Evolutionary conservation across 768 basidiomycete species (phyloP).

Genomic region (Mycena haematopus): DNA sequence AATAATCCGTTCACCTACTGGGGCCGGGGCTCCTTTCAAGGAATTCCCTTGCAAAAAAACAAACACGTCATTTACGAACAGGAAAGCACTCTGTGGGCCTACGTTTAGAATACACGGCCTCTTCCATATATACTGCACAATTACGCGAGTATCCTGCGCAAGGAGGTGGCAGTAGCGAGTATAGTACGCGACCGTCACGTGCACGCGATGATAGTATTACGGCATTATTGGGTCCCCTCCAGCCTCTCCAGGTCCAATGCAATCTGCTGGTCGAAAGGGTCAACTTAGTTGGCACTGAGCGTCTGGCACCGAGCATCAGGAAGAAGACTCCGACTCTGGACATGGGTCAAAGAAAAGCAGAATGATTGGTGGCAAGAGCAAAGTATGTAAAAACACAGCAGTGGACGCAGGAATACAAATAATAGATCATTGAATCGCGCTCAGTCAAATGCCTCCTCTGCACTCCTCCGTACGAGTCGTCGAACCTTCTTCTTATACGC

Average conservation of each 20-base stretch:
- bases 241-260: too few relatives aligned
- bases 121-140: neutral
- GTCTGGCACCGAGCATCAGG: neutral
- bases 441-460: slow-evolving; percentile 88
- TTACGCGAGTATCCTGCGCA: neutral
- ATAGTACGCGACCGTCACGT: neutral
- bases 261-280: neutral
- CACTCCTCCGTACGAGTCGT: slow-evolving; percentile 82
- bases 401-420: slow-evolving; percentile 20
- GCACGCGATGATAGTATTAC: neutral
- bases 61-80: neutral
- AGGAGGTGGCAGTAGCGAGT: neutral
- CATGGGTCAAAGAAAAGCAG: neutral
- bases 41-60: slow-evolving; percentile 36
- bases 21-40: slow-evolving; percentile 36
- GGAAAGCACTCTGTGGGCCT: slow-evolving; percentile 1
- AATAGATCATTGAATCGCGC: slow-evolving; percentile 20
- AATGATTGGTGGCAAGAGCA: slow-evolving; percentile 8
- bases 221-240: too few relatives aligned
- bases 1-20: slow-evolving; percentile 40
- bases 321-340: neutral
- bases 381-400: slow-evolving; percentile 28
- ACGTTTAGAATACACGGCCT: slow-evolving; percentile 39
- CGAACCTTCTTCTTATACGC: slow-evolving; percentile 97
- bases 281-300: too few relatives aligned